phyloP scores from a whole-genome alignment of 768 basidiomycete genomes.

The Mycena galericulata region DNA sequence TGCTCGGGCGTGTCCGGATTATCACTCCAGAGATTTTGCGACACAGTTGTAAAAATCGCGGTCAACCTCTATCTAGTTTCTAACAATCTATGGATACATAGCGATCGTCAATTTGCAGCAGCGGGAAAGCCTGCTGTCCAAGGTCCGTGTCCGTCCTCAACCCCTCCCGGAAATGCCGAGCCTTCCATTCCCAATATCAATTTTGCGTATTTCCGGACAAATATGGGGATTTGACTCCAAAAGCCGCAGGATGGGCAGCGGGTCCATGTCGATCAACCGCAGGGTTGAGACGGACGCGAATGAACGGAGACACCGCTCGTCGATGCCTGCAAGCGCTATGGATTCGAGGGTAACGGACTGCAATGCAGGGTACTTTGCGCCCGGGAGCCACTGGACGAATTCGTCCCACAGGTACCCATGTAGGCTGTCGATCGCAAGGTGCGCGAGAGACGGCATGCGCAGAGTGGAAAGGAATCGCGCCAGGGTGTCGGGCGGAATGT shows the following conservation, averaged over 20 bases:
- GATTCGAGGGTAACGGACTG: constrained; percentile 9
- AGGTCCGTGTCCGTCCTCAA: no score
- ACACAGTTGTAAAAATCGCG: no score
- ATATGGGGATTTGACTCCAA: constrained; percentile 5
- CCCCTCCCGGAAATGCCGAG: no score
- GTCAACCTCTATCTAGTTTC: no score
- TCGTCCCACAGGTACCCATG: constrained; percentile 19
- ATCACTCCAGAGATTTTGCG: no score
- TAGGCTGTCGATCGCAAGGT: constrained; percentile 4
- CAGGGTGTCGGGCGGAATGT: constrained; percentile 5
- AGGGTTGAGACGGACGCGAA: constrained; percentile 12
- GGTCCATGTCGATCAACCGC: not conserved
- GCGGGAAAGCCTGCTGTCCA: no score
- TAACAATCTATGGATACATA: no score
- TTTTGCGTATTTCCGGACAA: not conserved
- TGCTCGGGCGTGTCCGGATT: no score
- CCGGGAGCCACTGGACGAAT: constrained; percentile 1
- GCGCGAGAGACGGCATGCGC: constrained; percentile 19
- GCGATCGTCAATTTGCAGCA: no score
- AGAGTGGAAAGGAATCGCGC: constrained; percentile 3
- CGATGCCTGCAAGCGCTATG: not conserved
- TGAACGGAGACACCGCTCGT: not conserved
- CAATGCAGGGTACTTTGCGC: constrained; percentile 13
- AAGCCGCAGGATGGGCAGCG: not conserved
- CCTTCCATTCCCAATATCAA: not conserved